Evolutionary conservation across 495 filamentous ascomycete genomes (phyloP), one percentile per base, ranked within the genome.

Genomic region (Aspergillus bridgeri): DNA sequence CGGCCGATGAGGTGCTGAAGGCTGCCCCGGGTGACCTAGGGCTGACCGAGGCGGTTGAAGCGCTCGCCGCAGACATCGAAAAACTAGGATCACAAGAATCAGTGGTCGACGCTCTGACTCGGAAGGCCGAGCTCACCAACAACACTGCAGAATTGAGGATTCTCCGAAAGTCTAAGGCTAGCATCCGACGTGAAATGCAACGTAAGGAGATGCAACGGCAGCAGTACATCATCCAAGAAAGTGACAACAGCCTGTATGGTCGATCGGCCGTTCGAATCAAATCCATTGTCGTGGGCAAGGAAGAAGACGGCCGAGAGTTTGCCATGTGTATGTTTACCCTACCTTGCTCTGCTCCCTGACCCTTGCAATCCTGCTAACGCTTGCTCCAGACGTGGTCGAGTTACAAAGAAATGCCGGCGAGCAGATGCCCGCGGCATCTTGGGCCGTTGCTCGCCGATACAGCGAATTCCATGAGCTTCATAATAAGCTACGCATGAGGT

Each of bases 401-500:
- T 92, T 99, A 1, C 84, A 89, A 48, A 83, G 95, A 47, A 87
- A 91, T 54, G 94, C 91, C 4, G 92, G 92, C 3, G 90, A 95
- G 63, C 87, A 91, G 65, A 91, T 95, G 86, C 88, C 89, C 5
- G 87, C 89, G 13, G 89, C 89, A 0, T 88, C 85, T 8, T 95
- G 90, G 90, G 81, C 83, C 5, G 84, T 95, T 59, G 85, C 86
- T 11, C 82, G 89, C 25, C 81, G 94, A 56, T 99, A 97, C 69
- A 96, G 92, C 74, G 92, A 98, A 68, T 99, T 99, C 68, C 89
- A 96, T 58, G 90, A 96, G 56, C 86, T 99, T 18, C 90, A 99
- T 61, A 91, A 96, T 64, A 89, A 90, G 24, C 81, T 99, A 1
- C 84, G 93, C 48, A 76, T 84, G 51, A 85, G 87, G 56, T 98